Base-by-base conservation (phyloP, 2,329 filamentous ascomycete genomes). In the Cryphonectria radicalis region DNA sequence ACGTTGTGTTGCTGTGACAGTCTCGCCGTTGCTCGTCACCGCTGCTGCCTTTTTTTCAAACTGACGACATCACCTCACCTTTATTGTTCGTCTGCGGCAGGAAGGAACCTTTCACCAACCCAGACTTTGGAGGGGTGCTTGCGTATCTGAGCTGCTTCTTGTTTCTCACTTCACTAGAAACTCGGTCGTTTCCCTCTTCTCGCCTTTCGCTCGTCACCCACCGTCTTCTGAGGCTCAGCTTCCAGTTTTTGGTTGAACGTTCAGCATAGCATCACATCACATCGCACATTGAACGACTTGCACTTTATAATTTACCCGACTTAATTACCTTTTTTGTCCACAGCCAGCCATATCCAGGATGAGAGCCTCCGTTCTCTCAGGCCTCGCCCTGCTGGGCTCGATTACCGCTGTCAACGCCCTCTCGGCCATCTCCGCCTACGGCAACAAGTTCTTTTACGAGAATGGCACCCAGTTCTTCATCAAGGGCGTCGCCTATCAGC, bases 381-480 rank as follows among this genome's bases (percentile, higher is more conserved):
- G 66, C 28, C 76, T 80, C 43, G 79, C 78, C 68, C 74, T 85
- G 17, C 75, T 79, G 72, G 78, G 80, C 75, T 75, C 80, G 42
- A 78, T 75, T 42, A 76, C 79, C 37, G 75, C 77, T 42, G 79
- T 78, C 62, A 75, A 79, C 43, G 84, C 85, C 42, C 74, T 89
- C 64, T 81, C 86, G 50, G 82, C 84, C 35, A 83, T 90, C 72
- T 82, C 85, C 67, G 81, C 83, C 28, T 88, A 91, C 68, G 93
- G 93, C 66, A 90, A 91, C 83, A 97, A 97, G 82, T 94, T 97
- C 84, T 97, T 97, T 84, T 90, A 72, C 42, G 70, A 90, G 75
- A 89, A 88, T 77, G 89, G 95, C 79, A 93, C 93, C 74, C 86
- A 73, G 37, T 73, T 67, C 69, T 73, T 71, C 63, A 65, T 73